These are phyloP conservation scores for Colletotrichum somersetense DNA, from an alignment of 2,329 filamentous ascomycete species.

Conservation along the genomic window DNA sequence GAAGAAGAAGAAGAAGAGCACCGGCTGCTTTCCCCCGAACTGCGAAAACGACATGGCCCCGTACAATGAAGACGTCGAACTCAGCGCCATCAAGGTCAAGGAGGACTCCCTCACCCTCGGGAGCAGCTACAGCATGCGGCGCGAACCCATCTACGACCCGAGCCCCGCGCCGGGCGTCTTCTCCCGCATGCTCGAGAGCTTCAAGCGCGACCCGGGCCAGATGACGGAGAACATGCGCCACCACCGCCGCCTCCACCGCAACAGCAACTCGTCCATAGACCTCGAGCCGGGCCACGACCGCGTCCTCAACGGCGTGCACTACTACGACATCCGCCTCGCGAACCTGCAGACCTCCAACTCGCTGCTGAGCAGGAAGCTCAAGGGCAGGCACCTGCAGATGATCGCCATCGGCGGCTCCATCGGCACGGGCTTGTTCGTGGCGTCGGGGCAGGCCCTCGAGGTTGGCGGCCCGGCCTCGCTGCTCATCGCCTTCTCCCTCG, in stretches of 20 bases:
- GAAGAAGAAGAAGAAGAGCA: not conserved
- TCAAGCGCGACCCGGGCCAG: constrained; percentile 70
- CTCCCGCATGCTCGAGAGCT: constrained; percentile 68
- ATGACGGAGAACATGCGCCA: constrained; percentile 51
- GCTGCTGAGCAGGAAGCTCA: constrained; percentile 80
- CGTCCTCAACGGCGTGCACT: constrained; percentile 58
- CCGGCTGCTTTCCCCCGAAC: constrained; percentile 5
- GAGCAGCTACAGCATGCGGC: constrained; percentile 66
- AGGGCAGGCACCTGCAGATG: constrained; percentile 93
- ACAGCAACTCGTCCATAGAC: constrained; percentile 54
- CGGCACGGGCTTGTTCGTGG: constrained; percentile 90
- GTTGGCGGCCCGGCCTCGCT: constrained; percentile 83
- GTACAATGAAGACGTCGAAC: constrained; percentile 60
- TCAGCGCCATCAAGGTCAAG: constrained; percentile 70
- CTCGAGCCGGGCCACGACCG: constrained; percentile 44
- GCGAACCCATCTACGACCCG: constrained; percentile 61
- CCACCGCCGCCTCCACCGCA: constrained; percentile 44
- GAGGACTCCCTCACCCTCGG: constrained; percentile 67
- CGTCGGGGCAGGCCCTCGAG: constrained; percentile 78
- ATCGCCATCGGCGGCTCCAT: constrained; percentile 96
- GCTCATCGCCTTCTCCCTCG: constrained; percentile 81
- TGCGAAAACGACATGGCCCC: constrained; percentile 51
- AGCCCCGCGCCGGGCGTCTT: constrained; percentile 50
- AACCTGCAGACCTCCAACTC: constrained; percentile 82
- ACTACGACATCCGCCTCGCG: constrained; percentile 68